A percentile compares a stretch with the other conserved stretches of the same genome.
These are phyloP conservation scores for Microdochium bolleyi DNA, from an alignment of 2,329 filamentous ascomycete genomes.

Conservation along the genomic window DNA sequence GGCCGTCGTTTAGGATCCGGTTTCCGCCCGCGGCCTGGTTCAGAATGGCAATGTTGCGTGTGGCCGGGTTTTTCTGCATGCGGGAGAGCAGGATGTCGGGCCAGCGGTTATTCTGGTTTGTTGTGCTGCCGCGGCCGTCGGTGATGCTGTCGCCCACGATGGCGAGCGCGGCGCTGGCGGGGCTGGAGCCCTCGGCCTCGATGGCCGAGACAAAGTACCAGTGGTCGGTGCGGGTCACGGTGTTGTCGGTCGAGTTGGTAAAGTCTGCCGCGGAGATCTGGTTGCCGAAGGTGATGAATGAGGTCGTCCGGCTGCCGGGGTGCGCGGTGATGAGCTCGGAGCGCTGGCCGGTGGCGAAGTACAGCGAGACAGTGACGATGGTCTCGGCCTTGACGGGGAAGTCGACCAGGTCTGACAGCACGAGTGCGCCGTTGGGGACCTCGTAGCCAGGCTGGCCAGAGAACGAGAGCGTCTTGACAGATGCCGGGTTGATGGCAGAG, in stretches of 20 bases:
- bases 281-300: constrained; percentile 45
- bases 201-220: constrained; percentile 54
- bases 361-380: constrained; percentile 48
- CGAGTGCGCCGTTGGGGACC: constrained; percentile 46
- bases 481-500: constrained; percentile 35
- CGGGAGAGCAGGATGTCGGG: constrained; percentile 33
- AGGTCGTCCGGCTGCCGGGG: constrained; percentile 51
- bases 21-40: constrained; percentile 61
- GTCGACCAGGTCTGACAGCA: constrained; percentile 49
- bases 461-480: constrained; percentile 45
- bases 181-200: constrained; percentile 39
- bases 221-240: constrained; percentile 24
- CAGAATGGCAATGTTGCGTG: constrained; percentile 35
- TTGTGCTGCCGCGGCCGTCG: constrained; percentile 53
- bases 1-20: constrained; percentile 47
- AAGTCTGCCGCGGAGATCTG: constrained; percentile 34
- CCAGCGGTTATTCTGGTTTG: constrained; percentile 42
- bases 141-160: constrained; percentile 62
- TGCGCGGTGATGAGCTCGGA: constrained; percentile 50
- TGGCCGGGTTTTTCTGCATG: constrained; percentile 28
- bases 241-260: constrained; percentile 5
- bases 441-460: constrained; percentile 38
- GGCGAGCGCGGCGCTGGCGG: constrained; percentile 32
- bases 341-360: constrained; percentile 45
- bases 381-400: constrained; percentile 38